Base-by-base conservation (phyloP, 2,329 filamentous ascomycete genomes). In the Nothomitra cinnamomea region DNA sequence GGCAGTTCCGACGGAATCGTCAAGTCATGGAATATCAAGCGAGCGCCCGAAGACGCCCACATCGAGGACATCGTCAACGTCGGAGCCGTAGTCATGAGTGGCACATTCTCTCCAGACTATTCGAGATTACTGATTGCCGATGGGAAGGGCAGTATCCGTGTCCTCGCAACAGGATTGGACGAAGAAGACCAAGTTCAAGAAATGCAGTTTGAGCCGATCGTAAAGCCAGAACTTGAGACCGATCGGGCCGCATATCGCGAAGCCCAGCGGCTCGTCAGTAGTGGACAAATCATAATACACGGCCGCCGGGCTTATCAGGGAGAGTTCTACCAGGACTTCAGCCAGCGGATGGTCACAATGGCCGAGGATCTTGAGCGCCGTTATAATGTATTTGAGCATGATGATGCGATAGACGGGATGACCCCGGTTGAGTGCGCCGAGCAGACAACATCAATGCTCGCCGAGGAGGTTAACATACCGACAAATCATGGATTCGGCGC, bases 1-100 rank as follows among this genome's bases (percentile, higher is more conserved):
- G 79, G 78, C 15, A 75, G 74, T 4, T 80, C 78, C 3, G 79
- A 82, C 60, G 79, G 79, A 2, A 65, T 75, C 0, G 65, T 82
- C 40, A 80, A 79, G 56, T 66, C 68, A 2, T 82, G 79, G 79
- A 72, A 82, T 60, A 72, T 79, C 1, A 70, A 73, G 45, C 68
- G 69, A 8, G 68, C 75, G 1, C 62, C 69, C 0, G 68, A 75
- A 45, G 71, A 80, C 61, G 70, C 69, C 0, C 69, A 73, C 35
- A 63, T 79, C 21, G 66, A 70, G n/a, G 71, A 81, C 55, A 62
- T 76, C 1, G 67, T 69, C 1, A 66, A 63, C 0, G 64, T 77
- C 8, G 60, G 70, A 3, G 73, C 75, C 2, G 77, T 74, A 1
- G 69, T 82, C 47, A 78, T 79, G 70, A 74, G 72, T 12, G 78